These are phyloP conservation scores for Colletotrichum navitas DNA, from an alignment of 2,329 filamentous ascomycete genomes.

Conservation along the genomic window DNA sequence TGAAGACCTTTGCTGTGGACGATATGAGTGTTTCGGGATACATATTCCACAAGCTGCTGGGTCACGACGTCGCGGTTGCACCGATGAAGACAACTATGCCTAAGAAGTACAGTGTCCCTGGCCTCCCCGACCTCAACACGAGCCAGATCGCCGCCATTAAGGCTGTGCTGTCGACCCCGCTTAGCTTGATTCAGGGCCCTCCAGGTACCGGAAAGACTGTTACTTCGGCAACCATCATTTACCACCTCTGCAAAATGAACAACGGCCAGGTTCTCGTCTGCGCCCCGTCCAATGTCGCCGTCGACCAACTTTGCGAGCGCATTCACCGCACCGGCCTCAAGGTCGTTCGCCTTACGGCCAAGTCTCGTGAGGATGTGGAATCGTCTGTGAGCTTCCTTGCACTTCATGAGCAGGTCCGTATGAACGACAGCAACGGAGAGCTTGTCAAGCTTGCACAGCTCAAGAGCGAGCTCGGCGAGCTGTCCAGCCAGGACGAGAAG, in stretches of 20 bases:
- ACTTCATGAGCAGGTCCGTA: conserved; percentile 95
- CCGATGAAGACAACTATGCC: conserved; percentile 96
- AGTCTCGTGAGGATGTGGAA: conserved; percentile 98
- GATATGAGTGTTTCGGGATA: conserved; percentile 99
- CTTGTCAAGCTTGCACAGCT: conserved; percentile 92
- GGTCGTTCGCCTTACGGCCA: conserved; percentile 97
- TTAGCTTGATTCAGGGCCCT: conserved; percentile 96
- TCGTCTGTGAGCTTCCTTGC: conserved; percentile 97
- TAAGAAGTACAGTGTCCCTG: conserved; percentile 96
- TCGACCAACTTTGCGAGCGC: conserved; percentile 97
- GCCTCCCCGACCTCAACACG: conserved; percentile 92
- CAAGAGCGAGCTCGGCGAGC: conserved; percentile 90
- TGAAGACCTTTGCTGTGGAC: conserved; percentile 98
- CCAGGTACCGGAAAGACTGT: conserved; percentile 99
- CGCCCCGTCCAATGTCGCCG: conserved; percentile 97
- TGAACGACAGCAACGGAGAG: conserved; percentile 97
- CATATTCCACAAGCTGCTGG: conserved; percentile 96
- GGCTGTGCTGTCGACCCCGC: conserved; percentile 90
- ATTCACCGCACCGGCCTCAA: conserved; percentile 96
- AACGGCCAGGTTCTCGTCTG: conserved; percentile 96
- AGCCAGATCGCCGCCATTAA: conserved; percentile 98
- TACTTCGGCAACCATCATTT: conserved; percentile 98
- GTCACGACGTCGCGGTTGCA: conserved; percentile 92
- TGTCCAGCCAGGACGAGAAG: conserved; percentile 97
- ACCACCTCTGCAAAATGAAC: conserved; percentile 95